phyloP scores from a whole-genome alignment of 805 yeast species.

The Ogataea paradorogensis region DNA sequence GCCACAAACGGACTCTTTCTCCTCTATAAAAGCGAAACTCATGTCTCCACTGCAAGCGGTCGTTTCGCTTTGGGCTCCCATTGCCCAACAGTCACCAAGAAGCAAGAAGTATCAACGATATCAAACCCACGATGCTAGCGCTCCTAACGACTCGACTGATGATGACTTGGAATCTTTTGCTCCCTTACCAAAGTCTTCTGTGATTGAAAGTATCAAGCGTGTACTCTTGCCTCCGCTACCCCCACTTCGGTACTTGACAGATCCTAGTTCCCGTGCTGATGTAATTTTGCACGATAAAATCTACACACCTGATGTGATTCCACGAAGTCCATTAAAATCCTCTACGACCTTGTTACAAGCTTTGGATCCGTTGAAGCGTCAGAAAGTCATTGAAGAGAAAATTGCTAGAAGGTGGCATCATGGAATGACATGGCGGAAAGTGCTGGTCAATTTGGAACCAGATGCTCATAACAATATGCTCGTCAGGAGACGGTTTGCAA shows the following conservation, averaged over 20 bases:
- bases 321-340: conserved; percentile 27
- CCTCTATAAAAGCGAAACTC: conserved; percentile 22
- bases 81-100: conserved; percentile 20
- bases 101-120: conserved; percentile 28
- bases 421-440: conserved; percentile 86
- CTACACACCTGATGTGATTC: conserved; percentile 60
- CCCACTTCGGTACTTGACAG: conserved; percentile 56
- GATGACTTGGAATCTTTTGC: conserved; percentile 15
- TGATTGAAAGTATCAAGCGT: conserved; percentile 74
- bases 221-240: conserved; percentile 83
- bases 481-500: conserved; percentile 84
- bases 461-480: conserved; percentile 95
- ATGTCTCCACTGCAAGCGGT: conserved; percentile 45
- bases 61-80: conserved; percentile 41
- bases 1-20: conserved; percentile 9
- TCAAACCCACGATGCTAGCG: conserved; percentile 26
- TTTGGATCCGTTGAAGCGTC: conserved; percentile 37
- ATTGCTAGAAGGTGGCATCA: conserved; percentile 89
- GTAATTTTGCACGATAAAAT: conserved; percentile 80
- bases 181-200: conserved; percentile 65
- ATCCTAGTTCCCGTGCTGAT: conserved; percentile 59
- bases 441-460: conserved; percentile 77
- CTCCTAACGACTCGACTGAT: conserved; percentile 8
- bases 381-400: conserved; percentile 60
- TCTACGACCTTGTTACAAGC: conserved; percentile 24